Evolutionary conservation across 2,329 filamentous ascomycete genomes (phyloP), one percentile per base, ranked within the genome.

Genomic region (Lecanosticta acicola): DNA sequence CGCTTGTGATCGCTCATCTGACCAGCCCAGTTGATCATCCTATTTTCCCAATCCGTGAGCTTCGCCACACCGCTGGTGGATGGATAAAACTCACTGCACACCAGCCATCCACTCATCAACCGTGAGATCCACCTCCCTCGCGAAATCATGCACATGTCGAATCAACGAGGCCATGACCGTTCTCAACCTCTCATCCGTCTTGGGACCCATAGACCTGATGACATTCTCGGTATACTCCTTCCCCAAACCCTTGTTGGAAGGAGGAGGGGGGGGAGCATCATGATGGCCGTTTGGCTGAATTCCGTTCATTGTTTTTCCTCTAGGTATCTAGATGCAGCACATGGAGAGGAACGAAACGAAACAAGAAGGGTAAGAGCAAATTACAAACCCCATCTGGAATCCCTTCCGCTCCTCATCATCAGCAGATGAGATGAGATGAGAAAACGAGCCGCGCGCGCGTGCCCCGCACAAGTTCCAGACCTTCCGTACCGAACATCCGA

Each of bases 1-100:
- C 80, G 73, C 60, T 74, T 76, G 36, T 77, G 71, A 54, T 78
- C 71, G 50, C 77, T 81, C 78, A 83, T 83, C 56, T 75, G 71
- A 16, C 80, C 80, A 0, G 78, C 76, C 69, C 74, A 29, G 24
- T 29, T 29, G 24, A 29, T 29, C 24, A 29, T 29, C 24, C 24
- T 29, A n/a, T n/a, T 37, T 14, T 16, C 7, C 8, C 8, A 4
- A 13, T 37, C 16, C 8, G n/a, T 4, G 33, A 35, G 5, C 4
- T 14, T 35, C 32, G 4, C 32, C 32, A 16, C 32, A 4, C 13
- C 5, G 4, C 13, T 13, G 4, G 17, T 13, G 4, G 5, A n/a
- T 13, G 24, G 11, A 11, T 11, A 29, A 5, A 29, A 29, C 24
- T 5, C 14, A 37, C 35, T 37, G 35, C 26, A 80, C 73, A 26